Evolutionary conservation across 2,329 filamentous ascomycete species (phyloP), one percentile per base, ranked within the genome.

Genomic region (Alternaria consortialis): DNA sequence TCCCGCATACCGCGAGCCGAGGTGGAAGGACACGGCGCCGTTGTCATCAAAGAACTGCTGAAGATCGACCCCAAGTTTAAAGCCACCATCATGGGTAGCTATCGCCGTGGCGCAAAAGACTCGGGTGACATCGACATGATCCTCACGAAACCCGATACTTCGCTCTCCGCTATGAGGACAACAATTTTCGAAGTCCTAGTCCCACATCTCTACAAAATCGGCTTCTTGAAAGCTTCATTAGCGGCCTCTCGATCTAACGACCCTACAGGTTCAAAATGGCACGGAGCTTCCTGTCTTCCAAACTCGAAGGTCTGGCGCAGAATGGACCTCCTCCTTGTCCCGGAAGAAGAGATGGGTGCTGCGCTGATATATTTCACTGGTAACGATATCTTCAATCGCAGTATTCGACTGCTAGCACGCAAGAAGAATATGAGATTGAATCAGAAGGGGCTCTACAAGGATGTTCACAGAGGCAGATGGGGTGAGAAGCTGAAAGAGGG

Each of bases 331-430:
- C 82, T 97, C 1, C 85, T 96, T 4, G 94, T 97, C 1, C 93
- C 94, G 0, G 88, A 89, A 67, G 83, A 86, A 2, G 90, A 97
- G 77, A 84, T 93, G 52, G 94, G 94, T 1, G 94, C 92, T 0
- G 93, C 94, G 0, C 76, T 97, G 63, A 86, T 97, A n/a, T 97
- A 97, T 74, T 98, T 97, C 73, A 97, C 94, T 0, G 94, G 94
- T 1, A 95, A 97, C 68, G 94, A 97, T 74, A 90, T 97, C 34
- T 97, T 97, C 81, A 97, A 97, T 77, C 84, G 94, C 15, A 96
- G 92, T 73, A 87, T 97, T 76, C 83, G 94, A 65, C 80, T 96
- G 15, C 77, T 97, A 65, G 93, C 93, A 13, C 87, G 88, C 39
- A 93, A 88, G 79, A 95, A 92, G 79, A 87, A 88, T 0, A 93